These are phyloP conservation scores for Penicillium italicum DNA, from an alignment of 2,329 filamentous ascomycete genomes.

Conservation along the genomic window DNA sequence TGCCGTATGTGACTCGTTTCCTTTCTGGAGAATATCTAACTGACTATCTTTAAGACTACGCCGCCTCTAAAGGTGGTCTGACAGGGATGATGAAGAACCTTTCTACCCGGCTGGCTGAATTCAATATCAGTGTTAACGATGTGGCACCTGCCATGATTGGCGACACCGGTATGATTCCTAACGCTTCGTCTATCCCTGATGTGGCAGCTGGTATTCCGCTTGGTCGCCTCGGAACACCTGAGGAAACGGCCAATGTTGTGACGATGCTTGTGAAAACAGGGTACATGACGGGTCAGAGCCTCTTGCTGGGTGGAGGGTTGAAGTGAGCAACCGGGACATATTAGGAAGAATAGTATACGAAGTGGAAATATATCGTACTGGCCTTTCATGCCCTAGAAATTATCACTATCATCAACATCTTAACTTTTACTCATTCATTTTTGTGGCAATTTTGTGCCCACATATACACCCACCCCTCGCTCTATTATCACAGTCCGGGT, in stretches of 20 bases:
- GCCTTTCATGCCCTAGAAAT: neutral
- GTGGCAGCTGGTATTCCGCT: slow-evolving; percentile 60
- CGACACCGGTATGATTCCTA: slow-evolving; percentile 60
- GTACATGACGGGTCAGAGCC: slow-evolving; percentile 57
- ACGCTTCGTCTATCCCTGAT: slow-evolving; percentile 55
- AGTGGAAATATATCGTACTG: neutral
- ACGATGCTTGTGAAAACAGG: slow-evolving; percentile 60
- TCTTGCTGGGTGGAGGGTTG: slow-evolving; percentile 52
- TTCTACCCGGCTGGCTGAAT: slow-evolving; percentile 55
- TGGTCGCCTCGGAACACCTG: slow-evolving; percentile 54
- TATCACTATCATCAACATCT: neutral
- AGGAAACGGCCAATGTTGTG: slow-evolving; percentile 60
- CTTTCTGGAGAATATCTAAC: neutral
- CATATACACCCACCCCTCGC: neutral
- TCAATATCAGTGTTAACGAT: slow-evolving; percentile 64
- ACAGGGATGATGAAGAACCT: slow-evolving; percentile 65
- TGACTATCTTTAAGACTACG: slow-evolving; percentile 41
- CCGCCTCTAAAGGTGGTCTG: slow-evolving; percentile 60
- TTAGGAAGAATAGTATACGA: neutral
- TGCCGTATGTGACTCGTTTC: slow-evolving; percentile 42
- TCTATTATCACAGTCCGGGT: slow-evolving; percentile 15
- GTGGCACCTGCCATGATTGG: slow-evolving; percentile 68
- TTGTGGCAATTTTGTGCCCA: neutral
- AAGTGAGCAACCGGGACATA: slow-evolving; percentile 35
- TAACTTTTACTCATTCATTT: neutral